These are phyloP conservation scores for Cucurbita argyrosperma DNA, from an alignment of 306 rosid genomes.

Conservation along the genomic window DNA sequence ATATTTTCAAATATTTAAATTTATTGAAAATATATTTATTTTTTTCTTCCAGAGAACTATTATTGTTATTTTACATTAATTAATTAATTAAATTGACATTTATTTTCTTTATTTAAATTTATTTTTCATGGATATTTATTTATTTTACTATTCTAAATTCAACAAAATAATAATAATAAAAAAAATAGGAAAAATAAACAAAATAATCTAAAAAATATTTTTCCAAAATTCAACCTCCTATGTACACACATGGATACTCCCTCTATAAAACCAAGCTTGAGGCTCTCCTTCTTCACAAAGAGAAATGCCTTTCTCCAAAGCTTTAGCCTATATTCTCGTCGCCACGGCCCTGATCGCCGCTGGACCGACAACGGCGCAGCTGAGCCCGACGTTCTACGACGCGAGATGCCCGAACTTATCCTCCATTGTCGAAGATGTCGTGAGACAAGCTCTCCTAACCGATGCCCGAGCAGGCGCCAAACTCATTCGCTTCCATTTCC, in stretches of 20 bases:
- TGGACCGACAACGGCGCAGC: neutral
- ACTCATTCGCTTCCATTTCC: constrained; percentile 2
- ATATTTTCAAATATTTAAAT: too few species aligned
- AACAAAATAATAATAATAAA: neutral
- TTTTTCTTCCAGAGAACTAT: too few species aligned
- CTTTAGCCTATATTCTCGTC: neutral
- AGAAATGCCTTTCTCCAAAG: neutral
- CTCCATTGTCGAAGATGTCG: neutral
- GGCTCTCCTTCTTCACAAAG: neutral
- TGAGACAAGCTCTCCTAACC: neutral
- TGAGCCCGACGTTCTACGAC: neutral
- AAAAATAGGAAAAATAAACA: neutral
- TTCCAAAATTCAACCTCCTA: neutral
- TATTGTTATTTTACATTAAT: too few species aligned
- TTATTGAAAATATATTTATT: too few species aligned
- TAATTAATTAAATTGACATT: too few species aligned
- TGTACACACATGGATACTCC: neutral
- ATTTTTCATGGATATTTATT: too few species aligned
- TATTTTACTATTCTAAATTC: too few species aligned
- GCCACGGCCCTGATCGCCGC: neutral
- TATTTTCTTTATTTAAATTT: too few species aligned
- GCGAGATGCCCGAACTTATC: neutral
- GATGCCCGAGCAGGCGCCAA: neutral
- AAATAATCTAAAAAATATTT: neutral
- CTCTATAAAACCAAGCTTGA: neutral